Base-by-base conservation (phyloP, 2,329 filamentous ascomycete species). In the Cercospora zeina region DNA sequence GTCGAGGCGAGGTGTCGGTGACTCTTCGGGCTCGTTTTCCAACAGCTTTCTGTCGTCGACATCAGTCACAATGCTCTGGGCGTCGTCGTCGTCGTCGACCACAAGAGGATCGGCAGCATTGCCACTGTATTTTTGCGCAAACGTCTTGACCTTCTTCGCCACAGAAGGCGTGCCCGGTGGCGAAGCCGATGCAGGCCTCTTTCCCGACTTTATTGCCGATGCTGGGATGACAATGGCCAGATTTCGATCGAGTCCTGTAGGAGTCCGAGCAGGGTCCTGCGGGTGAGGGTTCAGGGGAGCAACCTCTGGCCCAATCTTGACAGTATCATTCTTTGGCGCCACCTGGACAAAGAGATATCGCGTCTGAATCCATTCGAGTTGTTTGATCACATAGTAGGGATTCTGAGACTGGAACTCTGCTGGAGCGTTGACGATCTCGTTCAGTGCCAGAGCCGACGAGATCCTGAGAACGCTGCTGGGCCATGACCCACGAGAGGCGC, bases 331-430 rank as follows among this genome's bases (percentile, higher is more conserved):
- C 31, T 60, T 62, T 1, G 66, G 66, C 2, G 58, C 54, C 62
- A 74, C 73, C 55, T 77, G 69, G 42, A 90, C 85, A 67, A 96
- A 90, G 1, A 97, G 81, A 74, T 96, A 96, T 47, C 92, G 85
- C 27, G 91, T 92, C 71, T 96, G 91, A 62, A 96, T 92, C 93
- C 93, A 97, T 70, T 96, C 88, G 9, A 89, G 77, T 49, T 91
- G 80, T 27, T 83, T 74, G 1, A 96, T 86, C 8, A 96, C 93
- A 51, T 90, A 86, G 76, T 87, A 85, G 0, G 88, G 88, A 0
- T 0, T 66, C 0, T 8, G 69, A 64, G 78, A 82, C 4, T 82
- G 74, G 69, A 90, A 96, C 49, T 87, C 71, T 0, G 74, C 55
- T 0, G 91, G 87, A 0, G 81, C 80, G 71, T 96, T 96, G 70